These are phyloP conservation scores for Hymenoscyphus albidus DNA, from an alignment of 2,329 filamentous ascomycete genomes.

Conservation along the genomic window DNA sequence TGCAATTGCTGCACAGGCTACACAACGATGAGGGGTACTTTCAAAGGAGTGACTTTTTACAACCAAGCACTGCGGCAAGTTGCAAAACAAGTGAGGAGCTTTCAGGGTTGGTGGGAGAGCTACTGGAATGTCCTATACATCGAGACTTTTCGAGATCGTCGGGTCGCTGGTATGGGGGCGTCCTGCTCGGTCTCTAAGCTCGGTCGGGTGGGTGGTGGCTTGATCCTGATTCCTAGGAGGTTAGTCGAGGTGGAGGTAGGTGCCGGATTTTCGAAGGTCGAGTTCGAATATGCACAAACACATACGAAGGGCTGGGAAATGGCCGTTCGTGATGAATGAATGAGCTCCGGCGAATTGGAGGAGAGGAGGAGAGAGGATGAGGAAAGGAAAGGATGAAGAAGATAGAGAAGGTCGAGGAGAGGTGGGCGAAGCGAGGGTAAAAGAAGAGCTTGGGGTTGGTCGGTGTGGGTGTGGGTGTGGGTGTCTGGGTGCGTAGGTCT, in stretches of 20 bases:
- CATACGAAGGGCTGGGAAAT: slow-evolving; percentile 29
- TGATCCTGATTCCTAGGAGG: slow-evolving; percentile 12
- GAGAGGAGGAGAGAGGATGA: slow-evolving; percentile 18
- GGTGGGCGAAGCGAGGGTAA: slow-evolving; percentile 2
- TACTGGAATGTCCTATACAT: slow-evolving; percentile 27
- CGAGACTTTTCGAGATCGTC: slow-evolving; percentile 18
- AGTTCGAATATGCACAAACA: slow-evolving; percentile 14
- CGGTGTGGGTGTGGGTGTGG: no score
- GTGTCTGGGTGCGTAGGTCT: neutral
- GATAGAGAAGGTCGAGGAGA: slow-evolving; percentile 5
- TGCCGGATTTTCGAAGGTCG: slow-evolving; percentile 11
- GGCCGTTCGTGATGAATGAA: slow-evolving; percentile 24
- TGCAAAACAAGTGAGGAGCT: slow-evolving; percentile 1
- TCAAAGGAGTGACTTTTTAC: slow-evolving; percentile 9
- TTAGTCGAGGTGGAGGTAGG: slow-evolving; percentile 10
- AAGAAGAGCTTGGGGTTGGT: slow-evolving; percentile 7
- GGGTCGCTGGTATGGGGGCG: slow-evolving; percentile 17
- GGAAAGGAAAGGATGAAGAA: slow-evolving; percentile 11
- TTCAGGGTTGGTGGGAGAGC: slow-evolving; percentile 16
- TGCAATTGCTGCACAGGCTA: neutral
- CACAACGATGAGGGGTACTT: slow-evolving; percentile 3
- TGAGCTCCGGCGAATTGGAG: slow-evolving; percentile 13
- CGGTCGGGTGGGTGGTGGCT: slow-evolving; percentile 5
- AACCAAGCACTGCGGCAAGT: neutral
- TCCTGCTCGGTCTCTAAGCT: slow-evolving; percentile 6